phyloP scores from a whole-genome alignment of 2,329 filamentous ascomycete genomes.

The Chrysoporthe cubensis region DNA sequence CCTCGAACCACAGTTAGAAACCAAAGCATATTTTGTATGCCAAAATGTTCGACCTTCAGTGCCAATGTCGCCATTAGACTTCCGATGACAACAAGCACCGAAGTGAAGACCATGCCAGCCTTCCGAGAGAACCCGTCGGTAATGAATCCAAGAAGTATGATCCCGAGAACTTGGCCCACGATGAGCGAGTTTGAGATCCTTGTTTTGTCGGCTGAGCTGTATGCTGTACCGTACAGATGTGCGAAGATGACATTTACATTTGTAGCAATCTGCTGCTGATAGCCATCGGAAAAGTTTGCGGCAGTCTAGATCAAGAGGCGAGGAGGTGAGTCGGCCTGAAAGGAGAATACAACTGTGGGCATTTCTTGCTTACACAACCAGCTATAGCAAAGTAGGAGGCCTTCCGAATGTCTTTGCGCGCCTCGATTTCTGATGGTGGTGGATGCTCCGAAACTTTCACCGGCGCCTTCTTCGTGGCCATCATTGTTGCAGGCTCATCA shows the following conservation, averaged over 20 bases:
- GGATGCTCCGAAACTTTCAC: neutral
- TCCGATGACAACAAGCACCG: conserved; percentile 37
- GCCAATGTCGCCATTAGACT: conserved; percentile 42
- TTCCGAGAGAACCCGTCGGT: conserved; percentile 40
- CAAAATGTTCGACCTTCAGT: conserved; percentile 36
- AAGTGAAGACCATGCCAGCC: conserved; percentile 38
- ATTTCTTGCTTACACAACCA: conserved; percentile 10
- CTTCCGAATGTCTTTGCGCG: neutral
- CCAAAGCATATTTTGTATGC: conserved; percentile 40
- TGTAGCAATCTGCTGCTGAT: conserved; percentile 38
- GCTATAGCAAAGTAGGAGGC: conserved; percentile 16
- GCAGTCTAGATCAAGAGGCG: conserved; percentile 8
- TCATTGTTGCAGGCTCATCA: neutral
- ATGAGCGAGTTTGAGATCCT: conserved; percentile 40
- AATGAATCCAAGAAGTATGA: conserved; percentile 38
- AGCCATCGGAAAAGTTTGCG: conserved; percentile 40
- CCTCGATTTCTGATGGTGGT: neutral
- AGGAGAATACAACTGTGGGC: no score
- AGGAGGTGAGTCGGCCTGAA: no score
- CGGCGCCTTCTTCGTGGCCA: neutral
- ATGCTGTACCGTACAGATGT: conserved; percentile 36
- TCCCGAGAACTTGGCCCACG: conserved; percentile 39
- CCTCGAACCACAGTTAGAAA: conserved; percentile 42
- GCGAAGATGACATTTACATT: conserved; percentile 40
- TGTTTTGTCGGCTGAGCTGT: conserved; percentile 38